A percentile compares a stretch with the other conserved stretches of the same genome.
Evolutionary conservation across 1,284 basidiomycete species (phyloP).

Genomic region (Cryptococcus floricola): DNA sequence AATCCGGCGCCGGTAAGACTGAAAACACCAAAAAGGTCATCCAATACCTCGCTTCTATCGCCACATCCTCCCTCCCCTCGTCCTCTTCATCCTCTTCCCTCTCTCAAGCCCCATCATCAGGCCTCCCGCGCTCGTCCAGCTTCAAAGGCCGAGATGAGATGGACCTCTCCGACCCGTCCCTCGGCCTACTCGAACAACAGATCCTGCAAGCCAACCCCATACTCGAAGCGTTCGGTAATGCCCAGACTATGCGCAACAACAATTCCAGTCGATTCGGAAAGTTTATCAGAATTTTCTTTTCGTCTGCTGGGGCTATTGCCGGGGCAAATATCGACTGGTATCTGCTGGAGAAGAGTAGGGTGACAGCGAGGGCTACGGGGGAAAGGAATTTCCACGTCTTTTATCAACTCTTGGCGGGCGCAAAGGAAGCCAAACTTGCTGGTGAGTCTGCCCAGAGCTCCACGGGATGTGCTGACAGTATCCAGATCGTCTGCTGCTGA

Average conservation of each 20-base stretch:
- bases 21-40: conserved; percentile 99
- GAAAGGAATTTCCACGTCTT: conserved; percentile 97
- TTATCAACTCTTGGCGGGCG: conserved; percentile 79
- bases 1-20: conserved; percentile 98
- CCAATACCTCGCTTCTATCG: conserved; percentile 97
- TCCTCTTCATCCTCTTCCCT: conserved; percentile 23
- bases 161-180: conserved; percentile 55
- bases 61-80: conserved; percentile 62
- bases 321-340: conserved; percentile 99
- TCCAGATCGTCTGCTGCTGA: conserved; percentile 70
- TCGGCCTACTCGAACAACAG: conserved; percentile 90
- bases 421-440: conserved; percentile 59
- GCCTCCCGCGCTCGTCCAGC: conserved; percentile 44
- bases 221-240: conserved; percentile 97
- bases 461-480: background rate
- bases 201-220: conserved; percentile 98
- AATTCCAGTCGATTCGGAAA: conserved; percentile 97
- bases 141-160: conserved; percentile 45
- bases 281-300: conserved; percentile 95
- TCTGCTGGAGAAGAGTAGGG: conserved; percentile 93
- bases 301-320: conserved; percentile 88
- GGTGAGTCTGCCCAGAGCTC: conserved; percentile 50
- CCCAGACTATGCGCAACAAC: conserved; percentile 97
- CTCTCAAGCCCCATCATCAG: conserved; percentile 30
- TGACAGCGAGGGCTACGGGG: conserved; percentile 78